These are phyloP conservation scores for Boletellus ananas DNA, from an alignment of 768 basidiomycete species.

Conservation along the genomic window DNA sequence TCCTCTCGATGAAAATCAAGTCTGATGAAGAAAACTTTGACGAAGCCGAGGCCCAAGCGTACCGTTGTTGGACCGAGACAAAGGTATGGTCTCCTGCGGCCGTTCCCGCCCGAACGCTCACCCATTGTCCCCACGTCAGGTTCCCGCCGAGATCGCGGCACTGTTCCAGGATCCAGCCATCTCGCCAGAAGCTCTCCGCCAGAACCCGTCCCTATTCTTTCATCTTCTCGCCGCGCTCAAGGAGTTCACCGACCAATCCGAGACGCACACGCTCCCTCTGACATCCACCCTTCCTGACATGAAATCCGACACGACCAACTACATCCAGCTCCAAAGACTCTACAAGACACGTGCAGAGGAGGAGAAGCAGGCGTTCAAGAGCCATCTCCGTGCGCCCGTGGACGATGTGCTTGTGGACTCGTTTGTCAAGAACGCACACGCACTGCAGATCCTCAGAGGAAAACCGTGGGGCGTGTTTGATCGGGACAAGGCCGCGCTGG, in stretches of 20 bases:
- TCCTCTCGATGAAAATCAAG: conserved; percentile 66
- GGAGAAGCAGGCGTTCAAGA: conserved; percentile 58
- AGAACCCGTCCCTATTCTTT: conserved; percentile 67
- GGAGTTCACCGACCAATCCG: conserved; percentile 52
- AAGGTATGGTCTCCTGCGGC: conserved; percentile 30
- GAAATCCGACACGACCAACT: conserved; percentile 83
- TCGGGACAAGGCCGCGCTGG: conserved; percentile 43
- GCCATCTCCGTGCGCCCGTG: conserved; percentile 43
- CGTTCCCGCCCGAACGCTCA: conserved; percentile 1
- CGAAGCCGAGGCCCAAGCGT: conserved; percentile 87
- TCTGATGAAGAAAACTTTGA: conserved; percentile 96
- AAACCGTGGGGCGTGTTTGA: conserved; percentile 58
- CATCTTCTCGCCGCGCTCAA: conserved; percentile 72
- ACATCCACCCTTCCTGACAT: conserved; percentile 90
- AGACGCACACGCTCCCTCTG: conserved; percentile 70
- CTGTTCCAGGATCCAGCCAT: conserved; percentile 65
- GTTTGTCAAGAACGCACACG: conserved; percentile 81
- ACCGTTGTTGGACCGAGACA: conserved; percentile 67
- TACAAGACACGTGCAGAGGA: conserved; percentile 76
- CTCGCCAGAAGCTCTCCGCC: conserved; percentile 35
- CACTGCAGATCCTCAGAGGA: conserved; percentile 61
- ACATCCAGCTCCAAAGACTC: conserved; percentile 80
- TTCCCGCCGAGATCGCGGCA: conserved; percentile 63
- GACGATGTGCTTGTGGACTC: conserved; percentile 56
- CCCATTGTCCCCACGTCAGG: conserved; percentile 26